These are phyloP conservation scores for Aspergillus fumigatiaffinis DNA, from an alignment of 2,329 filamentous ascomycete genomes.

Conservation along the genomic window DNA sequence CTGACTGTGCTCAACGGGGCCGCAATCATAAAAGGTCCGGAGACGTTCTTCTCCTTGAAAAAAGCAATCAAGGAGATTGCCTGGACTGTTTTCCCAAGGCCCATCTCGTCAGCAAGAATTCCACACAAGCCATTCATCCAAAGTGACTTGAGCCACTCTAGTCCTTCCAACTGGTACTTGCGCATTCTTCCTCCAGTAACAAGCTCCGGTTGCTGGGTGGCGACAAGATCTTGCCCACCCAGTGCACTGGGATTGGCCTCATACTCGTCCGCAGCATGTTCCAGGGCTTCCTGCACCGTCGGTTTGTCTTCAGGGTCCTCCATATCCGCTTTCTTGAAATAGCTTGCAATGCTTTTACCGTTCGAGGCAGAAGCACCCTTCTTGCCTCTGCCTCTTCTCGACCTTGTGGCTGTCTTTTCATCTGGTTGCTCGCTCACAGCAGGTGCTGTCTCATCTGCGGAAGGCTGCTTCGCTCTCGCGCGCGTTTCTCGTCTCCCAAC, in stretches of 20 bases:
- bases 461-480: conserved; percentile 21
- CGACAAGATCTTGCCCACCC: conserved; percentile 65
- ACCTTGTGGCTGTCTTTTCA: conserved; percentile 15
- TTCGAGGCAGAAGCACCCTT: conserved; percentile 20
- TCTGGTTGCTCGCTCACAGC: conserved; percentile 15
- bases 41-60: conserved; percentile 78
- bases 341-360: conserved; percentile 52
- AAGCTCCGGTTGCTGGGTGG: conserved; percentile 80
- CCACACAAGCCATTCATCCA: conserved; percentile 91
- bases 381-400: conserved; percentile 27
- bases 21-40: conserved; percentile 87
- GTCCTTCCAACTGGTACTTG: conserved; percentile 86
- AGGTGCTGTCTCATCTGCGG: conserved; percentile 9
- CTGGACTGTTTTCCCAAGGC: conserved; percentile 86
- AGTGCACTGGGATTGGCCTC: conserved; percentile 58
- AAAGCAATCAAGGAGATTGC: conserved; percentile 85
- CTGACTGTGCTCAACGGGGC: conserved; percentile 86
- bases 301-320: conserved; percentile 50
- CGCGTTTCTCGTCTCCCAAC: conserved; percentile 30
- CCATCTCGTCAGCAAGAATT: conserved; percentile 93
- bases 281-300: conserved; percentile 55
- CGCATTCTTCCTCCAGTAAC: conserved; percentile 87
- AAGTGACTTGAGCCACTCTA: conserved; percentile 82
- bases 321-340: conserved; percentile 58
- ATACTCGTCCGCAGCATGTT: conserved; percentile 55